Evolutionary conservation across 805 yeast genomes (phyloP), one percentile per base, ranked within the genome.

Genomic region (Suhomyces canberraensis): DNA sequence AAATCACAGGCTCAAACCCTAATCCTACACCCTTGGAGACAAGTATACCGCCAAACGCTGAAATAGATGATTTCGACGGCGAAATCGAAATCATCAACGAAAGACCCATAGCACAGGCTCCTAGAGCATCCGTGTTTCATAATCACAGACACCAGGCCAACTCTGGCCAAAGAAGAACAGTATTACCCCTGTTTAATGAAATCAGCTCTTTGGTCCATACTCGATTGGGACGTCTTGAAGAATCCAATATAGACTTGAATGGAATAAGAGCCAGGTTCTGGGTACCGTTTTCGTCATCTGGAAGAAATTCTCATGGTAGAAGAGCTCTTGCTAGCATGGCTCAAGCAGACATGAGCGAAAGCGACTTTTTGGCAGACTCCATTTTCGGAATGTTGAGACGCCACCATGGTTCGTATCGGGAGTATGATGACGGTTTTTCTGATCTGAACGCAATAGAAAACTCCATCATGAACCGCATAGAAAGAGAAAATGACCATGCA

Each of bases 381-480:
- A 29, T 33, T 25, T 29, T 19, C 17, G 11, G 18, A 16, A 13
- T 38, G 13, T 25, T 38, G 30, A 34, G 35, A 28, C 20, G 31
- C 16, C 22, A 21, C 11, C 20, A 36, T 26, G 13, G 20, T 14
- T 13, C 13, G n/a, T 16, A 16, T 25, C 14, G 18, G 30, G 25
- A 13, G 22, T n/a, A 37, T 25, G 2, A 24, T 33, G 31, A 14
- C 14, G 16, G 18, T 6, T 15, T 14, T 4, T 11, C 17, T 7
- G 29, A 18, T 22, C 13, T 33, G 7, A 33, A 41, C 19, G 50
- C 40, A 16, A 42, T 57, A 6, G 63, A 59, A 29, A 46, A 50
- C 22, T 50, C 65, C 4, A 64, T 64, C n/a, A 54, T 68, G 61
- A 61, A 54, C 30, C 47, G 71, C 16, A 65, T 68, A 13, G 70